These are phyloP conservation scores for Choiromyces venosus DNA, from an alignment of 495 filamentous ascomycete species.

Conservation along the genomic window DNA sequence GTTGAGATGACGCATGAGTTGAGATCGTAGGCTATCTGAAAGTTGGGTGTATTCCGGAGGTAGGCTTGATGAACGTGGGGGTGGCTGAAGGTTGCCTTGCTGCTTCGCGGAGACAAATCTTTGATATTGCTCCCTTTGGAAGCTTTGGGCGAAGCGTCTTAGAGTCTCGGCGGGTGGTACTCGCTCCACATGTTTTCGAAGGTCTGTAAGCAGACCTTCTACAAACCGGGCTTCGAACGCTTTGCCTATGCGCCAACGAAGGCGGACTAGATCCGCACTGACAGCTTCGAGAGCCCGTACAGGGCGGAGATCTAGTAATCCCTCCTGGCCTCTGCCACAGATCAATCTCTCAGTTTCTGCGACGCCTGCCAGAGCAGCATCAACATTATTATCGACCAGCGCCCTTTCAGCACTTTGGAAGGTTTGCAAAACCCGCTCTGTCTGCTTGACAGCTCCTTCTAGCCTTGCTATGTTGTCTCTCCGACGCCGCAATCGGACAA, in stretches of 20 bases:
- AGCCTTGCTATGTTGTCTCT: conserved; percentile 81
- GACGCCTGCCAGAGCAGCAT: conserved; percentile 69
- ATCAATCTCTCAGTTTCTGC: conserved; percentile 73
- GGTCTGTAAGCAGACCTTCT: conserved; percentile 68
- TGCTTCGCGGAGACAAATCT: conserved; percentile 37
- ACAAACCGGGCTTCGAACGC: conserved; percentile 79
- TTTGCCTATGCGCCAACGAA: conserved; percentile 77
- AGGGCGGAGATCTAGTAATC: conserved; percentile 62
- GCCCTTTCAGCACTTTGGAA: conserved; percentile 71
- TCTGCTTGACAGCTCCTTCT: conserved; percentile 73
- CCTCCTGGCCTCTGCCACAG: conserved; percentile 54
- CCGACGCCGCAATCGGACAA: conserved; percentile 72
- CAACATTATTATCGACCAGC: conserved; percentile 73
- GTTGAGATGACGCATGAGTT: conserved; percentile 61
- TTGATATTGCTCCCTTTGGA: conserved; percentile 51
- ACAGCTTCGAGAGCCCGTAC: conserved; percentile 77
- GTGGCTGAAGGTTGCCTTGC: conserved; percentile 28
- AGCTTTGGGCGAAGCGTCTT: conserved; percentile 65
- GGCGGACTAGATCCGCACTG: conserved; percentile 63
- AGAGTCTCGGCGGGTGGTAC: conserved; percentile 68
- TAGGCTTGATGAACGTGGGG: conserved; percentile 38
- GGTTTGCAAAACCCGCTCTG: conserved; percentile 69
- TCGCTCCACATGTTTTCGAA: conserved; percentile 72
- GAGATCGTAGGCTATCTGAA: conserved; percentile 57
- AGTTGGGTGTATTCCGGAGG: conserved; percentile 41